Percentiles rank a stretch among this genome's conserved stretches.
Evolutionary conservation across 1,139 yeast genomes (phyloP).

Genomic region (Nakaseomyces kungkrabaensis): DNA sequence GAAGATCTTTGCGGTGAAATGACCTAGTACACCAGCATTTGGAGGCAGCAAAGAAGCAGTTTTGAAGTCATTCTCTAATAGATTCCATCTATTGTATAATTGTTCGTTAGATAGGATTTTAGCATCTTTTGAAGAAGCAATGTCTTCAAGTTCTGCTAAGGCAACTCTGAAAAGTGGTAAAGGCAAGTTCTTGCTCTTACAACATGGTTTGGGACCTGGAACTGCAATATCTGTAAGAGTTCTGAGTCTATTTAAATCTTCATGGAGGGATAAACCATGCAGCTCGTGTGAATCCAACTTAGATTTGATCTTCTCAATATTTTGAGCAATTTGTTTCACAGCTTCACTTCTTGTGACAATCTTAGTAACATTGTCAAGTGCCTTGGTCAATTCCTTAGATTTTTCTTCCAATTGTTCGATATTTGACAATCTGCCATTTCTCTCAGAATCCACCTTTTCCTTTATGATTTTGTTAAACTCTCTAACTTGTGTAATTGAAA

Average conservation of each 20-base stretch:
- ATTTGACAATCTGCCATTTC: slow-evolving; percentile 69
- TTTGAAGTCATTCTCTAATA: slow-evolving; percentile 77
- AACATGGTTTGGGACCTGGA: slow-evolving; percentile 16
- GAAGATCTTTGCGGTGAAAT: slow-evolving; percentile 67
- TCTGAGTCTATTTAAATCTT: slow-evolving; percentile 28
- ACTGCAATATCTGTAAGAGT: slow-evolving; percentile 22
- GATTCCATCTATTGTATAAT: slow-evolving; percentile 60
- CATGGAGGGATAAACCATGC: slow-evolving; percentile 23
- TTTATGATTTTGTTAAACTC: slow-evolving; percentile 57
- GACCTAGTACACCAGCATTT: slow-evolving; percentile 92
- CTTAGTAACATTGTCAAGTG: slow-evolving; percentile 19
- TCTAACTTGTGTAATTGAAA: slow-evolving; percentile 62
- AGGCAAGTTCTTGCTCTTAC: slow-evolving; percentile 11
- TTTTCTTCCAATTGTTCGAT: slow-evolving; percentile 51
- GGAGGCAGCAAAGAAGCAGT: slow-evolving; percentile 85
- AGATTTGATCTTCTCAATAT: slow-evolving; percentile 17
- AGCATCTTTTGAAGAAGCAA: slow-evolving; percentile 9
- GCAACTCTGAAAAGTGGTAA: slow-evolving; percentile 22
- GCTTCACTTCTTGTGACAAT: slow-evolving; percentile 22
- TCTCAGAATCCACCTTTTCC: slow-evolving; percentile 64
- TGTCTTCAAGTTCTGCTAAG: slow-evolving; percentile 18
- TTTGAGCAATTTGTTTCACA: slow-evolving; percentile 20
- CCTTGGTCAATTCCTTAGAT: slow-evolving; percentile 34
- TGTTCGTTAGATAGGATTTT: slow-evolving; percentile 44
- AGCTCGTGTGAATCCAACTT: slow-evolving; percentile 15